These are phyloP conservation scores for Populus trichocarpa DNA, from an alignment of 441 rosid genomes.

Conservation along the genomic window DNA sequence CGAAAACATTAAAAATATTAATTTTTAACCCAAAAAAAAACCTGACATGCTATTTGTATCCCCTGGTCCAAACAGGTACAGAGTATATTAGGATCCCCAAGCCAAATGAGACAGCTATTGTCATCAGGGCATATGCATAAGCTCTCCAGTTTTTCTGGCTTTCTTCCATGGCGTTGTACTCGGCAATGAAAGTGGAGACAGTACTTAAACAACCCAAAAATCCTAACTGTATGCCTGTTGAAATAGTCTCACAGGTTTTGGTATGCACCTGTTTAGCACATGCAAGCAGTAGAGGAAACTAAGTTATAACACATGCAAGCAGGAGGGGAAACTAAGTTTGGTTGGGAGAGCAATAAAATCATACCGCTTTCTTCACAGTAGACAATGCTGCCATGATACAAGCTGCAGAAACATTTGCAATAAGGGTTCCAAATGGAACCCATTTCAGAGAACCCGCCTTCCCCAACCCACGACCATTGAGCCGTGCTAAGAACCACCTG, in stretches of 20 bases:
- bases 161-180: slow-evolving; percentile 82
- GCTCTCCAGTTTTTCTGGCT: slow-evolving; percentile 70
- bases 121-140: slow-evolving; percentile 49
- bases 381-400: slow-evolving; percentile 72
- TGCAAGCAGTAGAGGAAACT: too few species aligned
- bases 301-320: too few species aligned
- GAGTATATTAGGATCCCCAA: slow-evolving; percentile 54
- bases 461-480: slow-evolving; percentile 79
- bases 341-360: not conserved
- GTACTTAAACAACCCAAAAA: slow-evolving; percentile 86
- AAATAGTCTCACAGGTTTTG: slow-evolving; percentile 42
- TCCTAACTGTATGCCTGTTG: slow-evolving; percentile 65
- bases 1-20: too few species aligned
- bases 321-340: too few species aligned
- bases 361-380: too few species aligned
- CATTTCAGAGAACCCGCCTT: slow-evolving; percentile 52
- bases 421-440: slow-evolving; percentile 81
- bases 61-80: slow-evolving; percentile 49
- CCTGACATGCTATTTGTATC: slow-evolving; percentile 17
- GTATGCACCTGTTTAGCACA: slow-evolving; percentile 42
- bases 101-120: slow-evolving; percentile 49
- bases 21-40: too few species aligned
- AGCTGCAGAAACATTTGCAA: slow-evolving; percentile 78
- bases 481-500: slow-evolving; percentile 83
- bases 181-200: slow-evolving; percentile 83